Percentiles rank a stretch among this genome's conserved stretches.
phyloP scores from a whole-genome alignment of 495 filamentous ascomycete genomes.

The Podospora appendiculata region DNA sequence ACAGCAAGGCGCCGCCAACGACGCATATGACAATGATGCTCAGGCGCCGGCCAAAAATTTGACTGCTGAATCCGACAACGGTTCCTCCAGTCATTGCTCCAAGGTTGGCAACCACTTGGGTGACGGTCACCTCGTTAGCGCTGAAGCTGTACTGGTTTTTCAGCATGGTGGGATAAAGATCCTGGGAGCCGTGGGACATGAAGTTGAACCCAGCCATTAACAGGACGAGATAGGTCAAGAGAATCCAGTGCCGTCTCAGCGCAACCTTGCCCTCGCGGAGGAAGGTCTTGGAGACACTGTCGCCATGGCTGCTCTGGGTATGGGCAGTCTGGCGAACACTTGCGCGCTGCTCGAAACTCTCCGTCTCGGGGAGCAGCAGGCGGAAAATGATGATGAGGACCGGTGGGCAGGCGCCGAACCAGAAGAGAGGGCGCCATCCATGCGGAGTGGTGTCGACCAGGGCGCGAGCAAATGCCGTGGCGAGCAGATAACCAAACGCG shows the following conservation, averaged over 20 bases:
- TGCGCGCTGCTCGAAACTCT: constrained; percentile 56
- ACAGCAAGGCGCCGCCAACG: constrained; percentile 69
- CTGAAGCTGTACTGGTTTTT: constrained; percentile 68
- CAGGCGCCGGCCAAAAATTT: constrained; percentile 77
- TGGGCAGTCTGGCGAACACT: constrained; percentile 37
- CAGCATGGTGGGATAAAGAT: constrained; percentile 84
- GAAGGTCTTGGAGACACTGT: constrained; percentile 52
- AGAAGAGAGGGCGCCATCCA: constrained; percentile 76
- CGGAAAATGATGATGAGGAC: constrained; percentile 77
- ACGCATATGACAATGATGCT: constrained; percentile 71
- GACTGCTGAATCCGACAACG: constrained; percentile 65
- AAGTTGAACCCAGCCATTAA: constrained; percentile 92
- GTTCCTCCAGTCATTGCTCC: constrained; percentile 77
- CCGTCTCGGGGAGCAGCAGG: constrained; percentile 68
- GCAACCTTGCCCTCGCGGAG: constrained; percentile 69
- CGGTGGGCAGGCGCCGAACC: constrained; percentile 76
- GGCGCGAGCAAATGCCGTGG: constrained; percentile 66
- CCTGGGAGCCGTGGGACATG: constrained; percentile 89
- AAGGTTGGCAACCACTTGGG: constrained; percentile 77
- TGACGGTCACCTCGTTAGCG: constrained; percentile 65
- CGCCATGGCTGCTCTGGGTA: constrained; percentile 20
- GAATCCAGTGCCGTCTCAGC: constrained; percentile 66
- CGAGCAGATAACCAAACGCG: constrained; percentile 79
- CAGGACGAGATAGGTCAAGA: constrained; percentile 72
- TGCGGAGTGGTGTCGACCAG: constrained; percentile 66